Percentiles rank a stretch among this genome's conserved stretches.
phyloP scores from a whole-genome alignment of 768 basidiomycete genomes.

The Hericium rajendrae region DNA sequence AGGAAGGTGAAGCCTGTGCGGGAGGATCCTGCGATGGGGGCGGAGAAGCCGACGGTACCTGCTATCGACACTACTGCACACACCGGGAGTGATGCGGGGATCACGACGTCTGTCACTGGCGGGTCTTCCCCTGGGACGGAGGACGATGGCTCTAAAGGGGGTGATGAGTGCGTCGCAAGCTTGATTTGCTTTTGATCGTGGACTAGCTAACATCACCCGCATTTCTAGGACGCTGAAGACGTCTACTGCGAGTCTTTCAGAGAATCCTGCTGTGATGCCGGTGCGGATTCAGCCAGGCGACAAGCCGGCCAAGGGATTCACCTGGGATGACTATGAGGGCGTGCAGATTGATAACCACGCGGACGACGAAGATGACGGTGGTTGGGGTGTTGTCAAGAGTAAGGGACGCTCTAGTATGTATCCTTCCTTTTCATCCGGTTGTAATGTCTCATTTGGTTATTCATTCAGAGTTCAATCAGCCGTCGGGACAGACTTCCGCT shows the following conservation, averaged over 20 bases:
- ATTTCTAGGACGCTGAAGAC: background rate
- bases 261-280: slow-evolving; percentile 55
- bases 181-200: no score
- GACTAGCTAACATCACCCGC: no score
- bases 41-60: slow-evolving; percentile 4
- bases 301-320: slow-evolving; percentile 53
- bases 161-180: no score
- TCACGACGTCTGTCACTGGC: slow-evolving; percentile 37
- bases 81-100: slow-evolving; percentile 37
- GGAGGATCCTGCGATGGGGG: background rate
- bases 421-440: background rate
- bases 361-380: slow-evolving; percentile 55
- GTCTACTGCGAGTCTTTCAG: background rate
- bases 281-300: slow-evolving; percentile 49
- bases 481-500: background rate
- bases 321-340: slow-evolving; percentile 75
- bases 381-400: slow-evolving; percentile 69
- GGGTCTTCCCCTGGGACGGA: slow-evolving; percentile 28
- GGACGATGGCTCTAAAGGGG: slow-evolving; percentile 16
- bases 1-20: slow-evolving; percentile 18
- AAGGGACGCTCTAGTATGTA: slow-evolving; percentile 28
- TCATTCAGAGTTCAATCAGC: slow-evolving; percentile 6
- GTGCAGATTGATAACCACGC: slow-evolving; percentile 55
- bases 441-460: background rate
- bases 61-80: slow-evolving; percentile 22